These are phyloP conservation scores for Zychaea mexicana DNA, from an alignment of 371 early-diverging fungal species.

Conservation along the genomic window DNA sequence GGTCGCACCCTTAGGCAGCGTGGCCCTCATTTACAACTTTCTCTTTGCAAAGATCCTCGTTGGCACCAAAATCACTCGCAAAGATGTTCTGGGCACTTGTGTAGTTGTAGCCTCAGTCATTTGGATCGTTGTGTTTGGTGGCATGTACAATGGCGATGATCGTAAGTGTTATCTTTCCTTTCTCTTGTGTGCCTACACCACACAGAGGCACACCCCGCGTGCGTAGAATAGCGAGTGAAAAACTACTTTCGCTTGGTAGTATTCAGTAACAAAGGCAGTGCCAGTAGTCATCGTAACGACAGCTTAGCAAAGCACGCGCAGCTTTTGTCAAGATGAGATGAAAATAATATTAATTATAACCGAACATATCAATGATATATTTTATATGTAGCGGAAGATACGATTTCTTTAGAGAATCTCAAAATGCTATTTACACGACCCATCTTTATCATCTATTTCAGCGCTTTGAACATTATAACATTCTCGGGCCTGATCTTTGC, in stretches of 20 bases:
- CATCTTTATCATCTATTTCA: constrained; percentile 69
- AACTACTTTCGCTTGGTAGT: no score
- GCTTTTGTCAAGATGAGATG: not conserved
- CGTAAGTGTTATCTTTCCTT: constrained; percentile 41
- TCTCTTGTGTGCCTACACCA: not conserved
- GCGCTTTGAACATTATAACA: constrained; percentile 58
- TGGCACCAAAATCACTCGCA: constrained; percentile 63
- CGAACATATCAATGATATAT: constrained; percentile 9
- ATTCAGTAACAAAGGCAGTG: no score
- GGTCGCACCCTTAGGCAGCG: constrained; percentile 75
- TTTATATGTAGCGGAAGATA: constrained; percentile 47
- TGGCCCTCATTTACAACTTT: constrained; percentile 73
- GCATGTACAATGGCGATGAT: constrained; percentile 64
- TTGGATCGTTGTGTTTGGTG: constrained; percentile 72
- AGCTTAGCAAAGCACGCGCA: no score
- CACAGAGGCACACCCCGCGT: no score
- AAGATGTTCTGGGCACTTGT: constrained; percentile 69
- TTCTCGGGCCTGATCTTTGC: constrained; percentile 54
- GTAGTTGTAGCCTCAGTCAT: constrained; percentile 67
- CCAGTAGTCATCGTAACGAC: no score
- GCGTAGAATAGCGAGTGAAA: no score
- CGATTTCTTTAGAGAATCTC: constrained; percentile 57
- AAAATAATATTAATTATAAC: no score
- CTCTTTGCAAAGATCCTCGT: constrained; percentile 72
- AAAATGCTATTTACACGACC: constrained; percentile 59